Conservation (phyloP, 2,329 filamentous ascomycete species). For the Aureobasidium vineae region DNA sequence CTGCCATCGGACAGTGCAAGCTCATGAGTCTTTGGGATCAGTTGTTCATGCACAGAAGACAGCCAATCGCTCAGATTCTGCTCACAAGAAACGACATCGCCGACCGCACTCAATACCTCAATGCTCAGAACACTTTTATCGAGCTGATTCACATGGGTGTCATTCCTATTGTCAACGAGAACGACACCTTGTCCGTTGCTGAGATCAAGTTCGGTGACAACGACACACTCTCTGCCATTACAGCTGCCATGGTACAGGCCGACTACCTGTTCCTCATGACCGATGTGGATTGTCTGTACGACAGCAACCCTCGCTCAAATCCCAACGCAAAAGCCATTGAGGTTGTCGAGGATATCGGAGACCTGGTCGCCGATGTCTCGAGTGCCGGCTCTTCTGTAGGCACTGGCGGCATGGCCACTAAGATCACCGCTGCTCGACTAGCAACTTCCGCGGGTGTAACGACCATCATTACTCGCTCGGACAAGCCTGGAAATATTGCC, state of each 20-base stretch:
- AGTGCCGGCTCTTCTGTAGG: constrained; percentile 84
- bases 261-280: constrained; percentile 99
- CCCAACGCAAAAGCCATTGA: constrained; percentile 87
- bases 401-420: constrained; percentile 96
- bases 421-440: constrained; percentile 88
- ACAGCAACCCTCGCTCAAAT: constrained; percentile 85
- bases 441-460: constrained; percentile 94
- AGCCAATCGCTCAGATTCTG: constrained; percentile 92
- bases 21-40: constrained; percentile 96
- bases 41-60: constrained; percentile 79
- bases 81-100: constrained; percentile 95
- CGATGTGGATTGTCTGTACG: constrained; percentile 95
- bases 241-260: constrained; percentile 94
- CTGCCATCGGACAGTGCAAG: constrained; percentile 92
- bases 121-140: constrained; percentile 91
- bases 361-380: constrained; percentile 84
- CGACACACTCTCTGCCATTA: constrained; percentile 94
- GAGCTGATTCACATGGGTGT: constrained; percentile 92
- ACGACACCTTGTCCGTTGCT: constrained; percentile 91
- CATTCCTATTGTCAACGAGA: constrained; percentile 98
- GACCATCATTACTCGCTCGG: constrained; percentile 90
- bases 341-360: constrained; percentile 83
- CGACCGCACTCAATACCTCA: constrained; percentile 91
- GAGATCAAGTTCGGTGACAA: constrained; percentile 99
- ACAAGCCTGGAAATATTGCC: constrained; percentile 87